Evolutionary conservation across 140 eudicot species (phyloP), one percentile per base, ranked within the genome.

Genomic region (Cichorium intybus): DNA sequence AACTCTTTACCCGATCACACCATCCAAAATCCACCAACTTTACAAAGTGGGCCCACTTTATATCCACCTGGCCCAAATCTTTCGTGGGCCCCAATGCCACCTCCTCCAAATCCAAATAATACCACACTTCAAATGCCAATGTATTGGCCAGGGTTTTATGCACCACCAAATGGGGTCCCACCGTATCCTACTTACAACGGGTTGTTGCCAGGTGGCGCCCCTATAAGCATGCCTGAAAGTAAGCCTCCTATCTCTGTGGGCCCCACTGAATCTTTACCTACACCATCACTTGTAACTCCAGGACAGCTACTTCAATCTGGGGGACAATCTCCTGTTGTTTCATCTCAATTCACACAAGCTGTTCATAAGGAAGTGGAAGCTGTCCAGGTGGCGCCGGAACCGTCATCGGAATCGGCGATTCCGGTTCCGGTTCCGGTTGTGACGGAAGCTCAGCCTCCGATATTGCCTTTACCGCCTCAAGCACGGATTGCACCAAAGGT

Each of bases 101-200:
- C 80, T 43, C 80, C 85, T 45, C 88, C 87, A 15, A 81, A 68
- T 70, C 76, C 71, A 15, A 82, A 73, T 63, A 88, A 75, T 24
- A 64, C 76, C 57, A 88, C 83, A 20, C 86, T 85, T 48, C 72
- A 85, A 45, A 82, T 90, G 88, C 93, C 97, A 76, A 84, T 91
- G 96, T 91, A 91, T 64, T 87, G 97, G 96, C 95, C 84, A 10
- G 96, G 95, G 33, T 87, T 72, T 29, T 87, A 87, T 66, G 90
- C 83, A 5, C 73, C 96, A 11, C 85, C 88, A 23, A 80, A 79
- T 31, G 97, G 90, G 69, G 77, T 84, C 24, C 96, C 96, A 47
- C 95, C 86, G 59, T 87, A 71, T 68, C 78, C 95, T 55, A 76
- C 71, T 61, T 90, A 62, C 33, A 80, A 70, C 66, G 17, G 84